phyloP scores from a whole-genome alignment of 1,284 basidiomycete species.

The Marasmius sp. region DNA sequence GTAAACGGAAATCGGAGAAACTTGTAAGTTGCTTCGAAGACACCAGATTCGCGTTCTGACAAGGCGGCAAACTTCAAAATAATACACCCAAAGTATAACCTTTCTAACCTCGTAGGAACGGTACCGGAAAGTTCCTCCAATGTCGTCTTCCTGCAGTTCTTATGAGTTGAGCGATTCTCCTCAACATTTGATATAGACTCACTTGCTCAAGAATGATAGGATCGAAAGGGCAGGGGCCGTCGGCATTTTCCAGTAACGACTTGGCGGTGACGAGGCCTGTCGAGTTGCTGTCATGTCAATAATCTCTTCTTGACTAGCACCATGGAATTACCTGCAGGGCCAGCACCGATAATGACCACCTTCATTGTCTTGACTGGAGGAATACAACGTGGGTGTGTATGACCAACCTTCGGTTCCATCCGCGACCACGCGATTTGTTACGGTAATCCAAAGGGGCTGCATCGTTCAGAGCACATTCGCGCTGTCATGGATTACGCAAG shows the following conservation, averaged over 20 bases:
- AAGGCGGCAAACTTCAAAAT: conserved; percentile 12
- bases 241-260: conserved; percentile 47
- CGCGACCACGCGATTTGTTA: not conserved
- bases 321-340: conserved; percentile 44
- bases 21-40: conserved; percentile 64
- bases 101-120: conserved; percentile 37
- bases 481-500: too few species aligned
- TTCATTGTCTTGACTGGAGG: conserved; percentile 19
- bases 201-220: conserved; percentile 55
- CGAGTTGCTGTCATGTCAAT: conserved; percentile 51
- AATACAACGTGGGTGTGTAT: not conserved
- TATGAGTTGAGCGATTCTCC: not conserved
- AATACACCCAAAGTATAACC: not conserved
- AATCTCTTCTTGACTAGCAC: conserved; percentile 3
- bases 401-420: not conserved
- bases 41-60: conserved; percentile 55
- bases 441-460: too few species aligned
- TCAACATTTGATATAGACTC: not conserved
- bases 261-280: conserved; percentile 61
- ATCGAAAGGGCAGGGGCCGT: conserved; percentile 41
- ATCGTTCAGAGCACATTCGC: too few species aligned
- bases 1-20: conserved; percentile 64
- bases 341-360: conserved; percentile 47
- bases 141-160: conserved; percentile 40
- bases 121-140: conserved; percentile 62